phyloP scores from a whole-genome alignment of 2,329 filamentous ascomycete species.

The Zasmidium citrigriseum region DNA sequence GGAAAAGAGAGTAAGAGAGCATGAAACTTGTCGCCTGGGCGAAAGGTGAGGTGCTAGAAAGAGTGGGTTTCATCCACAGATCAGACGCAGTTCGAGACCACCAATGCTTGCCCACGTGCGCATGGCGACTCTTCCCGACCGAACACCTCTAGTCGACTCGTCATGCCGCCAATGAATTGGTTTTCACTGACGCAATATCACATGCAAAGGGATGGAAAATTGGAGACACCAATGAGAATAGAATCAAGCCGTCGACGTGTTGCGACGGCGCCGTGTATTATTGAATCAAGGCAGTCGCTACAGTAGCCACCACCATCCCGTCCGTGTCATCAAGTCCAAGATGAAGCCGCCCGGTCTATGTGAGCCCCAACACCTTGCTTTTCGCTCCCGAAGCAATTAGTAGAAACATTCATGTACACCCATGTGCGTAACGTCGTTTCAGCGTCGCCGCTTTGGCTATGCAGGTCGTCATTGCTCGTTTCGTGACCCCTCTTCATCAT shows the following conservation, averaged over 20 bases:
- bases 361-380: slow-evolving; percentile 3
- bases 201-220: no score
- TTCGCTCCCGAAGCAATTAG: neutral
- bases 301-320: neutral
- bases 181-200: no score
- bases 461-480: neutral
- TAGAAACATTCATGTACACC: neutral
- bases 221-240: no score
- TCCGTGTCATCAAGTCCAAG: neutral
- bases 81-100: no score
- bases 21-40: neutral
- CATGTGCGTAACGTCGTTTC: slow-evolving; percentile 5
- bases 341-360: slow-evolving; percentile 2
- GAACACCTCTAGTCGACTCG: no score
- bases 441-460: slow-evolving; percentile 6
- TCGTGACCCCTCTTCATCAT: neutral
- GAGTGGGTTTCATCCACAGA: no score
- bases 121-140: no score
- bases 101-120: no score
- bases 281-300: neutral
- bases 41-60: neutral
- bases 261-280: neutral
- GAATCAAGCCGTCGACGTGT: neutral
- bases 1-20: neutral
- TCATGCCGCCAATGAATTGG: no score